Base-by-base conservation (phyloP, 2,329 filamentous ascomycete genomes). In the Camptophora hylomeconis region DNA sequence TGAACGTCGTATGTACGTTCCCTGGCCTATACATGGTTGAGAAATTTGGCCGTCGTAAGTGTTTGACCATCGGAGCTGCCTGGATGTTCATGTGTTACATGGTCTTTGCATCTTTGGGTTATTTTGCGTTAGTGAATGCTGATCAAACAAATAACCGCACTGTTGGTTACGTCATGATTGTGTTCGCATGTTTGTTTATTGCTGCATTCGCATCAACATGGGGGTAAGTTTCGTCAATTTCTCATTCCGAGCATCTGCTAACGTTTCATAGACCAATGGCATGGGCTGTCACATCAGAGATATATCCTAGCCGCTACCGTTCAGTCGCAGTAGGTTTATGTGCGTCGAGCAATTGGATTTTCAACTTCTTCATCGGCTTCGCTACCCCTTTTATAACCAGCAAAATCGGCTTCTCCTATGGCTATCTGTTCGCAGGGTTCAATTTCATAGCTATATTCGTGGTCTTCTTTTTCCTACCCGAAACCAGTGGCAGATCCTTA, bases 11-110 rank as follows among this genome's bases (percentile, higher is more conserved):
- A 56, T 86, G 79, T 22, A 92, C 83, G 1, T 82, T 82, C 1
- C 54, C 92, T 45, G 87, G 82, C 18, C 92, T 92, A 71, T 92
- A 67, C 60, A 76, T 76, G 12, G 74, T 92, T 38, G 83, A 92
- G 65, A 69, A 63, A 45, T 68, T 83, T 41, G 83, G 83, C 42
- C 80, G 83, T 51, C 80, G 83, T 40, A 65, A 68, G 25, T 72
- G 92, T 33, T 73, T 92, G 42, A 68, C 92, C 52, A 67, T 65
- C 50, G 83, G 83, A 48, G 81, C 80, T 15, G 35, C 73, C 3
- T 80, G 80, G 45, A 92, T 92, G 83, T 61, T 86, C 15, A 50
- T 86, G 47, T 84, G 79, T 63, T 77, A 89, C 47, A 41, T 57
- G 45, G 52, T 58, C 36, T 80, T 76, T 48, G 74, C 70, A 12